Evolutionary conservation across 1,284 basidiomycete genomes (phyloP).

Genomic region (Tranzscheliella williamsii): DNA sequence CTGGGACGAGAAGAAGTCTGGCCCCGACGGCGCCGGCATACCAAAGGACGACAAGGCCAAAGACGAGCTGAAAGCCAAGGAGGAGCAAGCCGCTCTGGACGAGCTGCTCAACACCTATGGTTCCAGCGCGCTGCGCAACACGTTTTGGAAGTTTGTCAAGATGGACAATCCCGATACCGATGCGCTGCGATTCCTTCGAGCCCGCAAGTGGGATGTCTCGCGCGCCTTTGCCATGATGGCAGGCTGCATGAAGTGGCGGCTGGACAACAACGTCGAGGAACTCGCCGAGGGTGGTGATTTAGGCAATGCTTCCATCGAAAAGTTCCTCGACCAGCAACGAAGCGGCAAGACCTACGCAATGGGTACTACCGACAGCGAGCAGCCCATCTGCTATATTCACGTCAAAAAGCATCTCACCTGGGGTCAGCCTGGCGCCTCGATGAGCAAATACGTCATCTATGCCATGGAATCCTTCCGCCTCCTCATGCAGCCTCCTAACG

Average conservation of each 20-base stretch:
- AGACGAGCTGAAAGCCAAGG: constrained; percentile 53
- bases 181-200: constrained; percentile 61
- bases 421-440: constrained; percentile 58
- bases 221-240: constrained; percentile 62
- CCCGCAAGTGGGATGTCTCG: constrained; percentile 61
- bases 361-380: constrained; percentile 58
- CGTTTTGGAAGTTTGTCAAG: constrained; percentile 61
- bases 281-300: constrained; percentile 61
- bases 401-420: constrained; percentile 53
- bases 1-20: constrained; percentile 39
- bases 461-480: constrained; percentile 61
- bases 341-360: constrained; percentile 60
- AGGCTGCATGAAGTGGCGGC: constrained; percentile 56
- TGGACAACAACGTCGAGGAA: constrained; percentile 58
- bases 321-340: constrained; percentile 60
- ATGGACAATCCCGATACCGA: constrained; percentile 55
- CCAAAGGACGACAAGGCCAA: constrained; percentile 59
- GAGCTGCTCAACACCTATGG: constrained; percentile 61
- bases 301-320: constrained; percentile 56
- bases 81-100: constrained; percentile 59
- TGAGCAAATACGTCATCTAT: constrained; percentile 60
- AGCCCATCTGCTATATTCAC: constrained; percentile 59
- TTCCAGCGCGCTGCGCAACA: constrained; percentile 54
- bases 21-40: constrained; percentile 43
- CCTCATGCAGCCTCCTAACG: constrained; percentile 58